Conservation (phyloP, 31 red algal genomes). For the Endocladia muricata region DNA sequence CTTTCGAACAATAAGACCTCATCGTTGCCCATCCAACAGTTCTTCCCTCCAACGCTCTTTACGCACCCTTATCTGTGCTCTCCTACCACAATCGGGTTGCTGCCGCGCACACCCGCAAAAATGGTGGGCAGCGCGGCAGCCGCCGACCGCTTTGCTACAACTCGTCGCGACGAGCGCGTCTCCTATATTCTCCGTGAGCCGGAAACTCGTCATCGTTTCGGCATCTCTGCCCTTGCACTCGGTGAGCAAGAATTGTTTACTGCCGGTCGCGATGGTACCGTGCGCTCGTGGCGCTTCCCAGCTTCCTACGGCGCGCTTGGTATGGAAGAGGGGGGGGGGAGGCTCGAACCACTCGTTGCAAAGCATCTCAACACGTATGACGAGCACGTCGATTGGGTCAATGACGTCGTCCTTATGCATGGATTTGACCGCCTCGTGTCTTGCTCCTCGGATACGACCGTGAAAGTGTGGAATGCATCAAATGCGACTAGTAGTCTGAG, state of each 20-base stretch:
- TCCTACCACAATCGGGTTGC: background rate
- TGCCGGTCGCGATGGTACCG: constrained; percentile 80
- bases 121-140: constrained; percentile 48
- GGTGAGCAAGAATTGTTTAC: constrained; percentile 46
- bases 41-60: background rate
- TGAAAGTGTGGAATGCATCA: constrained; percentile 88
- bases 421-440: constrained; percentile 68
- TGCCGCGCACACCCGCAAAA: background rate
- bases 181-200: constrained; percentile 77
- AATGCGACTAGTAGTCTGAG: constrained; percentile 29
- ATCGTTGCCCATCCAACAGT: background rate
- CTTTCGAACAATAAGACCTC: too few species aligned
- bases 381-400: constrained; percentile 96
- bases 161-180: constrained; percentile 63
- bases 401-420: constrained; percentile 70
- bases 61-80: background rate
- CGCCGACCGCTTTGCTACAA: constrained; percentile 31
- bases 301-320: background rate
- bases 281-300: constrained; percentile 61
- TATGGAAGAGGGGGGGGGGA: background rate
- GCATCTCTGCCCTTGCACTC: constrained; percentile 62
- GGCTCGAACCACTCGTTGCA: background rate
- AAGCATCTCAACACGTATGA: constrained; percentile 45
- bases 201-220: constrained; percentile 81
- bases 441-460: constrained; percentile 84